Evolutionary conservation across 257 asterid species (phyloP).

Genomic region (Solanum ossicruentum): DNA sequence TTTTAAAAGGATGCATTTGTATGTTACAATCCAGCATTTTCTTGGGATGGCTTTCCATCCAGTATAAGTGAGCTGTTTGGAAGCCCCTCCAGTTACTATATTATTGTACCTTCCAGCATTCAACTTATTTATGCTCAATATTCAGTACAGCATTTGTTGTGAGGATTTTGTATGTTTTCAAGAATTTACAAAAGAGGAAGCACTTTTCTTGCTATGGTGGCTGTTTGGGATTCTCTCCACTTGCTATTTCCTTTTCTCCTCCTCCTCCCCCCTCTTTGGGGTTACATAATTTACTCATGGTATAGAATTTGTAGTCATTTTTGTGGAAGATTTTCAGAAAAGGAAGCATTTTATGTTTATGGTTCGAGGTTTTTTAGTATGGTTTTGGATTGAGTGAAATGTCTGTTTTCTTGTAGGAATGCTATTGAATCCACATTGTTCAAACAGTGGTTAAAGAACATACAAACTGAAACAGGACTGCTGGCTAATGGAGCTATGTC

Average conservation of each 20-base stretch:
- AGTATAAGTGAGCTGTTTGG: not conserved
- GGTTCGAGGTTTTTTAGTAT: not conserved
- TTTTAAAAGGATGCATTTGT: not conserved
- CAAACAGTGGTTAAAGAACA: constrained; percentile 74
- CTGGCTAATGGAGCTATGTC: constrained; percentile 59
- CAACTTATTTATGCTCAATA: not conserved
- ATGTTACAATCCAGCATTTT: not conserved
- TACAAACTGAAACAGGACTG: constrained; percentile 58
- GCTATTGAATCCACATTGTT: constrained; percentile 69
- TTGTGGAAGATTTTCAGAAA: not conserved
- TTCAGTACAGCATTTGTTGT: not conserved
- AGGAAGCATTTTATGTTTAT: not conserved
- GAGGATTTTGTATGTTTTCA: not conserved
- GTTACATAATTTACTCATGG: not conserved
- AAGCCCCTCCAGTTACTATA: not conserved
- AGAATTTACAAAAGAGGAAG: not conserved
- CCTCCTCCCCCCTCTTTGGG: not conserved
- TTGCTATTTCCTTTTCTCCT: not conserved
- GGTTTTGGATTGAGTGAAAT: not conserved
- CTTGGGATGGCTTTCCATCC: not conserved
- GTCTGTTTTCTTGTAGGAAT: constrained; percentile 42
- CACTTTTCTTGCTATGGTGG: not conserved
- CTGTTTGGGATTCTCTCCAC: not conserved
- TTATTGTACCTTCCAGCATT: not conserved
- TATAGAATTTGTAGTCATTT: not conserved